Conservation (phyloP, 768 basidiomycete genomes). For the Suillus alpinus region DNA sequence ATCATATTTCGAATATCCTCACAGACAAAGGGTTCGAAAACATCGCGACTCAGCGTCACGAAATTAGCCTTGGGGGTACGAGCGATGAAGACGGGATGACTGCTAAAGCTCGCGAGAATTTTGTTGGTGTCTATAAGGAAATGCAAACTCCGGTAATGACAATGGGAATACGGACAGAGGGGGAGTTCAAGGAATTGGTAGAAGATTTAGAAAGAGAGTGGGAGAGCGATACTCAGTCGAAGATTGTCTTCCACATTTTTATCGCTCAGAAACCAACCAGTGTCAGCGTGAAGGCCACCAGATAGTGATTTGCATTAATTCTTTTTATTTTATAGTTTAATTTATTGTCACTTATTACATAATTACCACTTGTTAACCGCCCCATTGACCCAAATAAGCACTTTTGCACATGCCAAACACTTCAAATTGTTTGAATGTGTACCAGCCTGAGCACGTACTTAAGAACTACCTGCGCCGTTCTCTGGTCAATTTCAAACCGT, state of each 20-base stretch:
- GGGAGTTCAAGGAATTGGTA: not conserved
- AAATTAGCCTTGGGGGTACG: not conserved
- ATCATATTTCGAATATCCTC: conserved; percentile 1
- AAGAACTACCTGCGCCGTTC: too few relatives aligned
- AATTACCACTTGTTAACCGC: too few relatives aligned
- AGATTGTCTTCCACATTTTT: not conserved
- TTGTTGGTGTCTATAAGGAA: not conserved
- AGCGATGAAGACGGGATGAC: not conserved
- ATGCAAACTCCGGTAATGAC: not conserved
- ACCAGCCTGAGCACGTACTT: too few relatives aligned
- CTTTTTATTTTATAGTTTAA: too few relatives aligned
- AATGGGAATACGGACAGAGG: conserved; percentile 1
- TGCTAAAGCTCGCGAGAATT: not conserved
- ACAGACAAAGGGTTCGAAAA: not conserved
- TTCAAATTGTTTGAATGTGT: too few relatives aligned
- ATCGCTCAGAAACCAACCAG: not conserved
- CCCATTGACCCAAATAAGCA: too few relatives aligned
- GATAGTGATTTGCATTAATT: too few relatives aligned
- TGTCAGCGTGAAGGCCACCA: too few relatives aligned
- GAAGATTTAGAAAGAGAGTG: not conserved
- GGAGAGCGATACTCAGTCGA: not conserved
- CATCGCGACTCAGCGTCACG: not conserved
- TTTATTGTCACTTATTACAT: too few relatives aligned
- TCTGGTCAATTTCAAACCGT: too few relatives aligned
- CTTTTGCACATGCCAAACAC: too few relatives aligned